Conservation (phyloP, 495 filamentous ascomycete genomes). For the Lophium mytilinum region DNA sequence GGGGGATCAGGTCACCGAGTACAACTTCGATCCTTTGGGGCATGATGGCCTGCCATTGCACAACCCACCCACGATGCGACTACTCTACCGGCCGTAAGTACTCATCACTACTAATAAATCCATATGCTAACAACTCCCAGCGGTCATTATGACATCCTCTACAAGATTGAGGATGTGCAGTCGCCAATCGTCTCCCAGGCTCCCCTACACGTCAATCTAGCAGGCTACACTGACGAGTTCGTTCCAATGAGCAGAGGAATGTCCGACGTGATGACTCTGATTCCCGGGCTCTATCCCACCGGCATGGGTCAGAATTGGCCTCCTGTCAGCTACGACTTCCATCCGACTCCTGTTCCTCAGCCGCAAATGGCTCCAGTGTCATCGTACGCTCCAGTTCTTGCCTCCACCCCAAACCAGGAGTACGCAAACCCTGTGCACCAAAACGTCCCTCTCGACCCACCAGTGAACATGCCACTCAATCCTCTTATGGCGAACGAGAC, state of each 20-base stretch:
- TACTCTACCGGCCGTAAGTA: slow-evolving; percentile 65
- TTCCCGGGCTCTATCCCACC: slow-evolving; percentile 21
- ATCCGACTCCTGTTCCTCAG: slow-evolving; percentile 13
- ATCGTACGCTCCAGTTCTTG: slow-evolving; percentile 13
- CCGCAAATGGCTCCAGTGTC: slow-evolving; percentile 16
- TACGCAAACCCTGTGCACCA: slow-evolving; percentile 15
- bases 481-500: not conserved
- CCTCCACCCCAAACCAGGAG: slow-evolving; percentile 14
- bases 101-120: not conserved
- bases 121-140: slow-evolving; percentile 33
- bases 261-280: slow-evolving; percentile 23
- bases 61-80: slow-evolving; percentile 50
- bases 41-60: slow-evolving; percentile 41
- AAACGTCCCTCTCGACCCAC: slow-evolving; percentile 13
- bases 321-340: slow-evolving; percentile 21
- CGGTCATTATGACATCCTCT: slow-evolving; percentile 93
- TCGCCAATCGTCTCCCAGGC: slow-evolving; percentile 14
- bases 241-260: slow-evolving; percentile 8
- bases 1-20: slow-evolving; percentile 69
- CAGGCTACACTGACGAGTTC: slow-evolving; percentile 20
- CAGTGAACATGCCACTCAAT: slow-evolving; percentile 10
- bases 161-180: slow-evolving; percentile 51
- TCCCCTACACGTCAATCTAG: slow-evolving; percentile 18
- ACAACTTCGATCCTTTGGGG: slow-evolving; percentile 45
- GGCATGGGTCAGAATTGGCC: slow-evolving; percentile 18